phyloP scores from a whole-genome alignment of 805 yeast genomes.

The Yueomyces sp. region DNA sequence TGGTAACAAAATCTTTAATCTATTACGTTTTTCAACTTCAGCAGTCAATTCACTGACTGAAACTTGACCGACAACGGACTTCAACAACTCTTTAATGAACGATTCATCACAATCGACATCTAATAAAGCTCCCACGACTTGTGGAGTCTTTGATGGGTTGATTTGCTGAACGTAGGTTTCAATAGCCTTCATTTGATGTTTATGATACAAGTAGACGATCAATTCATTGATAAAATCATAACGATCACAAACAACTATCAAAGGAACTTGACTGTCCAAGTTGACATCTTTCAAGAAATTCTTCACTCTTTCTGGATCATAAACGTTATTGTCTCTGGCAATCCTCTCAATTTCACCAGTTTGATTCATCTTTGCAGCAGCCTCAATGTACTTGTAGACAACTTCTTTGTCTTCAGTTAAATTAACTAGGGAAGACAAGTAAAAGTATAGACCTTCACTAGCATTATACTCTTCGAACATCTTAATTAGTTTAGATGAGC shows the following conservation, averaged over 20 bases:
- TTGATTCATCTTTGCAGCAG: slow-evolving; percentile 86
- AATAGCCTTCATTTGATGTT: slow-evolving; percentile 89
- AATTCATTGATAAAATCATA: slow-evolving; percentile 85
- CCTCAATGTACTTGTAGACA: slow-evolving; percentile 88
- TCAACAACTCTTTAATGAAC: slow-evolving; percentile 66
- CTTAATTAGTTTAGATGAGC: slow-evolving; percentile 72
- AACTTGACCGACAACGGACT: slow-evolving; percentile 85
- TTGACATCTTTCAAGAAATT: slow-evolving; percentile 91
- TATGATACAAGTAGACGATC: slow-evolving; percentile 85
- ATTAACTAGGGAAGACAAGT: slow-evolving; percentile 85
- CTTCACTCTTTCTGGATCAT: slow-evolving; percentile 94
- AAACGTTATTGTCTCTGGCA: slow-evolving; percentile 85
- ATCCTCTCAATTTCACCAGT: slow-evolving; percentile 89
- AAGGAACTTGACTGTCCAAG: slow-evolving; percentile 88
- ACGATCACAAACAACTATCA: slow-evolving; percentile 93
- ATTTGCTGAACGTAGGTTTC: slow-evolving; percentile 98
- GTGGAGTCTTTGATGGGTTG: slow-evolving; percentile 90
- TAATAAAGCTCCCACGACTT: slow-evolving; percentile 87
- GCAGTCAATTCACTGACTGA: slow-evolving; percentile 80
- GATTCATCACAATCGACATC: slow-evolving; percentile 96
- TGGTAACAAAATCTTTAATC: slow-evolving; percentile 82
- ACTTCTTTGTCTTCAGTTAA: slow-evolving; percentile 89
- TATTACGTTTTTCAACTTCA: slow-evolving; percentile 94
- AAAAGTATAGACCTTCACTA: slow-evolving; percentile 87
- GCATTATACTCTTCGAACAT: slow-evolving; percentile 89